phyloP scores from a whole-genome alignment of 495 filamentous ascomycete genomes.

The Pyronema omphalodes region DNA sequence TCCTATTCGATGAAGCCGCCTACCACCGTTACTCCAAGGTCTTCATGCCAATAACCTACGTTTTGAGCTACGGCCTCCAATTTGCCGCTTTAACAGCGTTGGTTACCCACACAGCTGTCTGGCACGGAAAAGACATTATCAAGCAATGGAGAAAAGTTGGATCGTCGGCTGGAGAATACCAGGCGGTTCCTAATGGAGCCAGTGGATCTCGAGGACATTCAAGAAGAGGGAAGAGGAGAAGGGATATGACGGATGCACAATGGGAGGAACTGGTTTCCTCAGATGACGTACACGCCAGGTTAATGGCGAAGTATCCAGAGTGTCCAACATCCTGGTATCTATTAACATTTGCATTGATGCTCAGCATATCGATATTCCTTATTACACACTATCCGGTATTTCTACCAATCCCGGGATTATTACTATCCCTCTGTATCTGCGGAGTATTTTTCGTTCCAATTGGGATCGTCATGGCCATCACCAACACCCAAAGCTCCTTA shows the following conservation, averaged over 20 bases:
- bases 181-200: not conserved
- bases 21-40: constrained; percentile 62
- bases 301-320: constrained; percentile 58
- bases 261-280: constrained; percentile 39
- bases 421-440: constrained; percentile 57
- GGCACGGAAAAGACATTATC: constrained; percentile 62
- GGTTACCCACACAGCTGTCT: constrained; percentile 50
- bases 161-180: not conserved
- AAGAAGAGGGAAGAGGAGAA: constrained; percentile 4
- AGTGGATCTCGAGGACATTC: not conserved
- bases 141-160: constrained; percentile 34
- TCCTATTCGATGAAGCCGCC: constrained; percentile 47
- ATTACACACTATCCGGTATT: constrained; percentile 67
- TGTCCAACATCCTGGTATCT: constrained; percentile 67
- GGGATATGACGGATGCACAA: constrained; percentile 20
- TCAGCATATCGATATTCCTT: constrained; percentile 60
- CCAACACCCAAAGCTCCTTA: constrained; percentile 64
- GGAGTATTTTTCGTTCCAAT: constrained; percentile 58
- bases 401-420: constrained; percentile 56
- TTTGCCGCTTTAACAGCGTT: constrained; percentile 61
- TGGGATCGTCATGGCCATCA: constrained; percentile 71
- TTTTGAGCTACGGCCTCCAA: constrained; percentile 58
- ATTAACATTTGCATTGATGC: constrained; percentile 46
- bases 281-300: constrained; percentile 60
- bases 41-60: constrained; percentile 68